Percentiles rank a stretch among this genome's conserved stretches.
Conservation (phyloP, 345 rosid species). For the Cochlearia excelsa region DNA sequence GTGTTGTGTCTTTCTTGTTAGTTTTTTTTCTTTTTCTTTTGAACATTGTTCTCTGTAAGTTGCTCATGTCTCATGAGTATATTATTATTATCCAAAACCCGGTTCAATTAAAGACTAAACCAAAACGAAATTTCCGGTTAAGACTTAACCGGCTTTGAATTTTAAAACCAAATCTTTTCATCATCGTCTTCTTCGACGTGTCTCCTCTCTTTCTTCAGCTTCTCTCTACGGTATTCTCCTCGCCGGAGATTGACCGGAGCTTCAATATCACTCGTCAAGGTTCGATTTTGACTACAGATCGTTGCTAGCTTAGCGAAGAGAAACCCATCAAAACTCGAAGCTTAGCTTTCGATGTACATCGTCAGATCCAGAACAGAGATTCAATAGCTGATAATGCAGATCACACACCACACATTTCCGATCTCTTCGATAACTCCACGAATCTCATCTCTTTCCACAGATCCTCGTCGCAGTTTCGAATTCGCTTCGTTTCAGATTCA, state of each 20-base stretch:
- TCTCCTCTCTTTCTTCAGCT: too few species aligned
- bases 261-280: not conserved
- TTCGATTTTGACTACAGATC: not conserved
- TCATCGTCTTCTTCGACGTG: too few species aligned
- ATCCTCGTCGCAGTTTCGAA: conserved; percentile 15
- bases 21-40: not conserved
- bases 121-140: too few species aligned
- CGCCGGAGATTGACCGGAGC: not conserved
- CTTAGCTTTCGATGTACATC: not conserved
- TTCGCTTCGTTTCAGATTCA: conserved; percentile 14
- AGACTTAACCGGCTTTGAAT: too few species aligned
- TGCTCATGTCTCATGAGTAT: conserved; percentile 38
- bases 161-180: too few species aligned
- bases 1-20: conserved; percentile 18
- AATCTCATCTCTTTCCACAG: conserved; percentile 6
- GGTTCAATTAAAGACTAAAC: not conserved
- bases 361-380: not conserved
- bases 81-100: not conserved
- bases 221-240: not conserved
- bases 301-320: conserved; percentile 3
- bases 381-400: conserved; percentile 29
- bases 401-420: conserved; percentile 11
- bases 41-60: conserved; percentile 23
- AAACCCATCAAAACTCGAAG: conserved; percentile 5
- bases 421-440: conserved; percentile 20